A percentile compares a stretch with the other conserved stretches of the same genome.
phyloP scores from a whole-genome alignment of 345 rosid species.

The Nephelium lappaceum region DNA sequence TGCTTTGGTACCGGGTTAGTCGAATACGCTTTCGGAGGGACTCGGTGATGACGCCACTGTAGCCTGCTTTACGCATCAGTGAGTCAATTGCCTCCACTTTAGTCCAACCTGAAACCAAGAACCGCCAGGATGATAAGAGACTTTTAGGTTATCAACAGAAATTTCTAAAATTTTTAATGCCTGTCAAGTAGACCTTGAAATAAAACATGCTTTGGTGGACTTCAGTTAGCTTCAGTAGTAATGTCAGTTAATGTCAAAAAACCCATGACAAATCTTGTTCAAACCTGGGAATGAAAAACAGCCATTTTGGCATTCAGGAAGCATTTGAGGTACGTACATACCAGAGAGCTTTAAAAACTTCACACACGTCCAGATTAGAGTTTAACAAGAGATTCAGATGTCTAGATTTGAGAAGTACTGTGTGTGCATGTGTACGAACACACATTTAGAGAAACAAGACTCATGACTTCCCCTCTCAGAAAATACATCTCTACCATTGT shows the following conservation, averaged over 20 bases:
- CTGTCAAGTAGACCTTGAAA: not conserved
- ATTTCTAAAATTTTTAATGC: not conserved
- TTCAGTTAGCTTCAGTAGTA: not conserved
- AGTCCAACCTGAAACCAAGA: constrained; percentile 71
- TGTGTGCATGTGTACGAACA: not conserved
- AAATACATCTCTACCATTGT: not conserved
- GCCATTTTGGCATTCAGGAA: not conserved
- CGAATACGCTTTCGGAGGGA: constrained; percentile 60
- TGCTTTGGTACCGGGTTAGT: constrained; percentile 95
- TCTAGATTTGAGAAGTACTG: not conserved
- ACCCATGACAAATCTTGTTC: too few species aligned
- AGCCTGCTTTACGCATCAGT: constrained; percentile 90
- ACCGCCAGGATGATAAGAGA: not conserved
- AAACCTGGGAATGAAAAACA: not conserved
- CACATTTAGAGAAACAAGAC: not conserved
- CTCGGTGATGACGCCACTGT: constrained; percentile 62
- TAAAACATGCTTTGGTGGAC: not conserved
- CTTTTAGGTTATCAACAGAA: not conserved
- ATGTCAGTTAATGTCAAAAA: too few species aligned
- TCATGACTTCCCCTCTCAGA: not conserved
- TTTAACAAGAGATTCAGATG: not conserved
- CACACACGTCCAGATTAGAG: not conserved
- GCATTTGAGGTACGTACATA: not conserved
- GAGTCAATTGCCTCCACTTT: constrained; percentile 84
- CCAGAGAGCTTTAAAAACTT: not conserved